Percentiles rank a stretch among this genome's conserved stretches.
phyloP scores from a whole-genome alignment of 192 early-diverging fungal species.

The Entophlyctis luteolus region DNA sequence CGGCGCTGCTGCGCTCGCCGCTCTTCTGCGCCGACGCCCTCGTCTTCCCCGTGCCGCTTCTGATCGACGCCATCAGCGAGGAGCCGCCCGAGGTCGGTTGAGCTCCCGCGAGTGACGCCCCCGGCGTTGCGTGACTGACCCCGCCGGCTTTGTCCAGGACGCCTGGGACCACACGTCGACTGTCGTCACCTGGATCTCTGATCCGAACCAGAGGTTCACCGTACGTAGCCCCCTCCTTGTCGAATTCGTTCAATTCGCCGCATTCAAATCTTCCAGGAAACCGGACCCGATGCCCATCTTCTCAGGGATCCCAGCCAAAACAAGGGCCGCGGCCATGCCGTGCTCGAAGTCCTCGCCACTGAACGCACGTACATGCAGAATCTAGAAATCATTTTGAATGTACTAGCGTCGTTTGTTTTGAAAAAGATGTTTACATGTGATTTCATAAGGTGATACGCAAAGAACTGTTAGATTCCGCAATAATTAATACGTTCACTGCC shows the following conservation, averaged over 20 bases:
- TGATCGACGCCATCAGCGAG: slow-evolving; percentile 48
- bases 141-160: slow-evolving; percentile 24
- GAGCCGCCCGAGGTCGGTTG: slow-evolving; percentile 28
- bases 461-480: slow-evolving; percentile 29
- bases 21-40: slow-evolving; percentile 43
- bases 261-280: neutral
- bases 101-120: neutral
- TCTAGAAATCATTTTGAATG: slow-evolving; percentile 38
- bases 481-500: slow-evolving; percentile 28
- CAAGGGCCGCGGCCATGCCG: slow-evolving; percentile 35
- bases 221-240: too few relatives aligned
- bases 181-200: slow-evolving; percentile 12
- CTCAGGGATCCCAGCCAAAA: neutral
- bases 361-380: slow-evolving; percentile 44
- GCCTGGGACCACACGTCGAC: slow-evolving; percentile 37
- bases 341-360: slow-evolving; percentile 43
- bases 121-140: neutral
- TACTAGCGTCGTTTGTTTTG: neutral
- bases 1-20: slow-evolving; percentile 34
- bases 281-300: neutral
- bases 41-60: slow-evolving; percentile 36
- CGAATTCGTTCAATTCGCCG: neutral
- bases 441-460: slow-evolving; percentile 36
- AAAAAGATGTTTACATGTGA: neutral
- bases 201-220: too few relatives aligned